Conservation (phyloP, 208 protist genomes). For the Trypanosoma platydactyli region DNA sequence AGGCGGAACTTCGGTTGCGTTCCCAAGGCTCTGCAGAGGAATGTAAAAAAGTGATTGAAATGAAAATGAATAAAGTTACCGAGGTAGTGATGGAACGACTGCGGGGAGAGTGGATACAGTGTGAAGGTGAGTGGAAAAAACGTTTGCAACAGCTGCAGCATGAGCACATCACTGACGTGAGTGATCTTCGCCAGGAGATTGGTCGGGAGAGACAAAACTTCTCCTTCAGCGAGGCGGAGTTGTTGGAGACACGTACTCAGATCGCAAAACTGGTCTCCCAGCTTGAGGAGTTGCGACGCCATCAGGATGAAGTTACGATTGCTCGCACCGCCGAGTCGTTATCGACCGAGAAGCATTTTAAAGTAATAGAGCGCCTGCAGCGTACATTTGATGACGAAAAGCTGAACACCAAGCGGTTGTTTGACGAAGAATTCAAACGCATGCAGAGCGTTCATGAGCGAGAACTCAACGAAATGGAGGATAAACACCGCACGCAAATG, state of each 20-base stretch:
- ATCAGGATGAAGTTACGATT: constrained; percentile 24
- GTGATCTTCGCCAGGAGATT: constrained; percentile 53
- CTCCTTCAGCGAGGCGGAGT: constrained; percentile 48
- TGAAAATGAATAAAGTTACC: constrained; percentile 36
- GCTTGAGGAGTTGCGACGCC: constrained; percentile 52
- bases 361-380: constrained; percentile 55
- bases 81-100: constrained; percentile 38
- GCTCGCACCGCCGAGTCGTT: constrained; percentile 37
- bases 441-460: constrained; percentile 45
- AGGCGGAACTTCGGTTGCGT: constrained; percentile 39
- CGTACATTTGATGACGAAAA: constrained; percentile 80
- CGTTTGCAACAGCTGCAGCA: constrained; percentile 44
- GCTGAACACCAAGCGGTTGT: constrained; percentile 43
- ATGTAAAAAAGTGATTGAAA: constrained; percentile 37
- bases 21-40: constrained; percentile 36
- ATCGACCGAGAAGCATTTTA: constrained; percentile 48
- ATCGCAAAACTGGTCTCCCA: constrained; percentile 47
- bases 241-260: constrained; percentile 58
- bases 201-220: constrained; percentile 50
- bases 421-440: constrained; percentile 61
- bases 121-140: constrained; percentile 48
- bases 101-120: constrained; percentile 34
- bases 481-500: constrained; percentile 42
- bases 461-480: constrained; percentile 46
- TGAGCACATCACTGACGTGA: constrained; percentile 48